A percentile compares a stretch with the other conserved stretches of the same genome.
These are phyloP conservation scores for Cercospora zeina DNA, from an alignment of 2,329 filamentous ascomycete species.

Conservation along the genomic window DNA sequence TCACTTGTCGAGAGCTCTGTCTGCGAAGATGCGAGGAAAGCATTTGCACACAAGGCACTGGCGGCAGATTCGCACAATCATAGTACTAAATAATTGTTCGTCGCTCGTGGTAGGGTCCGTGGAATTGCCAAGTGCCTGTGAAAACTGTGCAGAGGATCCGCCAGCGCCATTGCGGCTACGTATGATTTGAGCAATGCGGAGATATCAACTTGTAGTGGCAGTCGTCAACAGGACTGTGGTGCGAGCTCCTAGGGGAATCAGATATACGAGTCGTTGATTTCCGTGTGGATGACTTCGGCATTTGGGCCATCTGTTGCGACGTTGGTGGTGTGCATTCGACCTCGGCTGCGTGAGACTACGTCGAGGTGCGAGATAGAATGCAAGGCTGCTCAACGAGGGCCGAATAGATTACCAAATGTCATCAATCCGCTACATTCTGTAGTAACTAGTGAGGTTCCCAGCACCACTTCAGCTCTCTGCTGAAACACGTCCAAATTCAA, in stretches of 20 bases:
- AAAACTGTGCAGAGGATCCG: neutral
- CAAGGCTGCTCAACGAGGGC: neutral
- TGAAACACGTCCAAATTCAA: neutral
- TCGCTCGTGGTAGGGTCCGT: no score
- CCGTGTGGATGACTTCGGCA: neutral
- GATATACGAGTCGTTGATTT: neutral
- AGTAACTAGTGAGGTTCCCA: neutral
- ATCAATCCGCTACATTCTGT: no score
- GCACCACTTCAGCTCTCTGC: neutral
- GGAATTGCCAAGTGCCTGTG: neutral
- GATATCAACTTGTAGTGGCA: neutral
- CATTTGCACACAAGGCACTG: no score
- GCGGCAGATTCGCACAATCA: no score
- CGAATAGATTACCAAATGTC: no score
- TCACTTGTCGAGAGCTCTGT: no score
- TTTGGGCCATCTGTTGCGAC: neutral
- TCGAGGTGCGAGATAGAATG: neutral
- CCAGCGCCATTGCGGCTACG: no score
- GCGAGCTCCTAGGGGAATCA: neutral
- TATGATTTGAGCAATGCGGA: neutral
- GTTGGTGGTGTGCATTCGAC: neutral
- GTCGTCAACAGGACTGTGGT: neutral
- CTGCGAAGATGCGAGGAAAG: no score
- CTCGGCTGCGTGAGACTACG: neutral
- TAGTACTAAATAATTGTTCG: no score